These are phyloP conservation scores for Amoeboaphelidium occidentale DNA, from an alignment of 371 early-diverging fungal species.

Conservation along the genomic window DNA sequence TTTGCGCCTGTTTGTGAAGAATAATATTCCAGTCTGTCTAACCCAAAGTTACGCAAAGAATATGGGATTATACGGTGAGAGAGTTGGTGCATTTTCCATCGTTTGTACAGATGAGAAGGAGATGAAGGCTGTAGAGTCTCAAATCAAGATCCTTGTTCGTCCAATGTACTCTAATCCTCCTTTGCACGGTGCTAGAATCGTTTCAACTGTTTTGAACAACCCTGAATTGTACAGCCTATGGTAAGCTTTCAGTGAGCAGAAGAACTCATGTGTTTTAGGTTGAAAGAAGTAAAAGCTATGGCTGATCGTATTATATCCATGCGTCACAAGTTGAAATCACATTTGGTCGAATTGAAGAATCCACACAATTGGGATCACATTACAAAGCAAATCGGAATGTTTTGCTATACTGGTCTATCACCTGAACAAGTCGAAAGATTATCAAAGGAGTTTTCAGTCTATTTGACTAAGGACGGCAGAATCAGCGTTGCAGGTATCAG, in stretches of 20 bases:
- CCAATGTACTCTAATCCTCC: slow-evolving; percentile 97
- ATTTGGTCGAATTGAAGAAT: slow-evolving; percentile 55
- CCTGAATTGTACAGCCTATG: slow-evolving; percentile 57
- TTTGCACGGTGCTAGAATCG: slow-evolving; percentile 78
- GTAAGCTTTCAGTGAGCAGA: slow-evolving; percentile 13
- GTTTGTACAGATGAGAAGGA: slow-evolving; percentile 29
- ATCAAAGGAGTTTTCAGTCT: slow-evolving; percentile 65
- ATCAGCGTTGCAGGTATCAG: slow-evolving; percentile 92
- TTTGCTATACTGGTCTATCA: slow-evolving; percentile 87
- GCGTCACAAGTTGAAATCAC: slow-evolving; percentile 45
- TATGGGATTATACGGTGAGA: slow-evolving; percentile 81
- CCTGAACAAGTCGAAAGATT: slow-evolving; percentile 39
- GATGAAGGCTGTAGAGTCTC: slow-evolving; percentile 60
- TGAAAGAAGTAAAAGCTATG: slow-evolving; percentile 80
- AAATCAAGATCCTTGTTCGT: slow-evolving; percentile 81
- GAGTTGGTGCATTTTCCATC: not conserved
- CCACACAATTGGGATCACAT: slow-evolving; percentile 74
- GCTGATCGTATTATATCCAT: slow-evolving; percentile 90
- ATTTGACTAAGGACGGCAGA: slow-evolving; percentile 86
- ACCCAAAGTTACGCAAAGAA: slow-evolving; percentile 96
- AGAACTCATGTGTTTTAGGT: slow-evolving; percentile 11
- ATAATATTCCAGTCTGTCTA: slow-evolving; percentile 55
- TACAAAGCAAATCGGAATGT: slow-evolving; percentile 96
- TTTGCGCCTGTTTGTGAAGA: slow-evolving; percentile 66
- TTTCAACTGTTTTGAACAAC: slow-evolving; percentile 53